phyloP scores from a whole-genome alignment of 2,329 filamentous ascomycete species.

The Chrysoporthe cubensis region DNA sequence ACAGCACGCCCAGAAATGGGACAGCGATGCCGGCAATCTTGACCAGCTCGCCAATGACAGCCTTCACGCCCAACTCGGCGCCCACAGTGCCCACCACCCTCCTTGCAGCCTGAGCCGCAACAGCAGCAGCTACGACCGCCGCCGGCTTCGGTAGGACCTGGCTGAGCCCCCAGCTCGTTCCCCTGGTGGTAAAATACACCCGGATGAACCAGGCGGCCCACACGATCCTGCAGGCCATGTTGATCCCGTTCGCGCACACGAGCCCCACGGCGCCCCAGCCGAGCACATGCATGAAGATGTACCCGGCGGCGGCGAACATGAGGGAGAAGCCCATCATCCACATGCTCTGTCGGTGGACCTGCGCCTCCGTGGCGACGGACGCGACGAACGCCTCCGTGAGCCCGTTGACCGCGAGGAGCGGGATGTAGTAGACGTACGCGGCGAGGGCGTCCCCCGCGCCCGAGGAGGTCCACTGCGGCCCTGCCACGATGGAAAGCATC shows the following conservation, averaged over 20 bases:
- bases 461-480: constrained; percentile 73
- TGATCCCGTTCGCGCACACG: constrained; percentile 85
- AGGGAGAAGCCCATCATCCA: constrained; percentile 86
- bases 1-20: constrained; percentile 62
- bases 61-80: constrained; percentile 37
- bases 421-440: constrained; percentile 90
- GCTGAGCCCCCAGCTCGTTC: constrained; percentile 44
- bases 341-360: constrained; percentile 76
- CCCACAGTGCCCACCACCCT: constrained; percentile 35
- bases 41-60: constrained; percentile 41
- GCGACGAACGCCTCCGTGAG: constrained; percentile 92
- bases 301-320: constrained; percentile 76
- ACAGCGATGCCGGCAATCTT: constrained; percentile 55
- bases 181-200: constrained; percentile 59
- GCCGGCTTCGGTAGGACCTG: constrained; percentile 49
- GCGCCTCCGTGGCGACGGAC: constrained; percentile 74
- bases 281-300: constrained; percentile 71
- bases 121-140: constrained; percentile 48
- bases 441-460: constrained; percentile 76
- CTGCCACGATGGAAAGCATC: constrained; percentile 75
- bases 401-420: constrained; percentile 88
- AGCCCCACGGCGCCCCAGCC: constrained; percentile 77
- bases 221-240: constrained; percentile 82
- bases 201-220: constrained; percentile 80
- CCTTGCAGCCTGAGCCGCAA: constrained; percentile 47